phyloP scores from a whole-genome alignment of 176 grass and related monocot genomes.

The Miscanthus lutarioriparius region DNA sequence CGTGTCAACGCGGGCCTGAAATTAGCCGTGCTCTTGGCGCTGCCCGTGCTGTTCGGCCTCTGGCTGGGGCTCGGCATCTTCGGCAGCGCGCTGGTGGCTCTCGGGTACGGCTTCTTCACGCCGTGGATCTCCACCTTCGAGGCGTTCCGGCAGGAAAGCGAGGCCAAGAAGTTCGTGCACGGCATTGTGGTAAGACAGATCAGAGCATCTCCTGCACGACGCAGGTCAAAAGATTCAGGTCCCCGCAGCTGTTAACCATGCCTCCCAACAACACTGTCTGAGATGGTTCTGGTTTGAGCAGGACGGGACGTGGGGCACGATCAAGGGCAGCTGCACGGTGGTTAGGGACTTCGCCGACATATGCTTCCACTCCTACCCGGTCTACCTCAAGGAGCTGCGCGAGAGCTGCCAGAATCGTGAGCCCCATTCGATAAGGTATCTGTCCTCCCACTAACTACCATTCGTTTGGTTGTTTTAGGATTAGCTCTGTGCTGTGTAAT shows the following conservation, averaged over 20 bases:
- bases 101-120: constrained; percentile 90
- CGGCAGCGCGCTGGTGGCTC: constrained; percentile 70
- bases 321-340: constrained; percentile 92
- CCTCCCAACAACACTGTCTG: background rate
- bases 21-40: constrained; percentile 58
- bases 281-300: constrained; percentile 37
- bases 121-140: constrained; percentile 97
- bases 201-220: background rate
- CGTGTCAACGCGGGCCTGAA: constrained; percentile 70
- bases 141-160: constrained; percentile 83
- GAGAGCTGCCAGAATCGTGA: constrained; percentile 51
- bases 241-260: background rate
- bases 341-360: constrained; percentile 88
- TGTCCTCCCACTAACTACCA: background rate
- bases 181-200: constrained; percentile 60
- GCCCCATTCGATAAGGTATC: constrained; percentile 79
- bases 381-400: constrained; percentile 72
- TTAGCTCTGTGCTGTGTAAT: background rate
- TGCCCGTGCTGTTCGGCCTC: constrained; percentile 68
- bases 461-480: constrained; percentile 17
- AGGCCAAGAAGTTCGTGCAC: constrained; percentile 72
- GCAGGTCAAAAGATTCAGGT: background rate
- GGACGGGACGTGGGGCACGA: constrained; percentile 97
- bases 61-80: constrained; percentile 82
- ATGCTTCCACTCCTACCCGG: constrained; percentile 77